Percentiles rank a stretch among this genome's conserved stretches.
phyloP scores from a whole-genome alignment of 73 alveolate genomes.

The Paramecium bursaria region DNA sequence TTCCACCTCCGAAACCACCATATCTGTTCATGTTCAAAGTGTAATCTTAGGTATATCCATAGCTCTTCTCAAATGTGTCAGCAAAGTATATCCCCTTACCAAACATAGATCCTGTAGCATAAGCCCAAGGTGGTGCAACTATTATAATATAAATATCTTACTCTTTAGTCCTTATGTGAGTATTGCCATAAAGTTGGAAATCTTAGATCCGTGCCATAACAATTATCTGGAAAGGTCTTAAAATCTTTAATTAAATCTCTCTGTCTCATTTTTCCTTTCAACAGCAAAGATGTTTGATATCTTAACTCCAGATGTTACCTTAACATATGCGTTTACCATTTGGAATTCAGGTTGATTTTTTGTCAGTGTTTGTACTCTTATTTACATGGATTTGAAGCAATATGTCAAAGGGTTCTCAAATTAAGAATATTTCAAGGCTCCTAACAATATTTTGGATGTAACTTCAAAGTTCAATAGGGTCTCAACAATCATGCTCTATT shows the following conservation, averaged over 20 bases:
- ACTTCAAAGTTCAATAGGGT: conserved; percentile 87
- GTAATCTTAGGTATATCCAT: conserved; percentile 73
- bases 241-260: conserved; percentile 76
- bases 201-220: conserved; percentile 95
- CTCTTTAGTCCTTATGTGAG: conserved; percentile 69
- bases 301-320: conserved; percentile 82
- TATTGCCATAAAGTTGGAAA: conserved; percentile 91
- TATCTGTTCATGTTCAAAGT: conserved; percentile 41
- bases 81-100: conserved; percentile 97
- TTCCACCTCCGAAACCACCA: conserved; percentile 72
- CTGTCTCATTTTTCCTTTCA: conserved; percentile 86
- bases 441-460: conserved; percentile 91
- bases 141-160: conserved; percentile 61
- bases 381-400: conserved; percentile 81
- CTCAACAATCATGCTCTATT: conserved; percentile 80
- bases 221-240: conserved; percentile 78
- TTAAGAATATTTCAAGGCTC: conserved; percentile 77
- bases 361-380: conserved; percentile 77
- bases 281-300: conserved; percentile 83
- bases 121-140: conserved; percentile 93
- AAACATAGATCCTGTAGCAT: conserved; percentile 82
- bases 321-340: conserved; percentile 79
- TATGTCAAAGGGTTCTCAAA: conserved; percentile 92
- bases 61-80: conserved; percentile 83
- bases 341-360: conserved; percentile 80